Conservation (phyloP, 2,329 filamentous ascomycete species). For the Rhinocladiella mackenziei region DNA sequence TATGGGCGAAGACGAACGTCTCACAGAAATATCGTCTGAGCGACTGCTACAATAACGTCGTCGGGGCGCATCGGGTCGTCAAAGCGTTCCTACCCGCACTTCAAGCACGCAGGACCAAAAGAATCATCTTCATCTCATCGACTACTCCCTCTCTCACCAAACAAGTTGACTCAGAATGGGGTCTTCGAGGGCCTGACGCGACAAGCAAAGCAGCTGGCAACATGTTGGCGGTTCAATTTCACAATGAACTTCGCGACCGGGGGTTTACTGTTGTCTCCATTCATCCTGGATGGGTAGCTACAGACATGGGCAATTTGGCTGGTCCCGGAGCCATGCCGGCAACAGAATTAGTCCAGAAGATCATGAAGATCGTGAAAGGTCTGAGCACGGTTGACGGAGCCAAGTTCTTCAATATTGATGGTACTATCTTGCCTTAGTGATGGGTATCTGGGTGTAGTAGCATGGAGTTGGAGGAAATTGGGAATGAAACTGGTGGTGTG, state of each 20-base stretch:
- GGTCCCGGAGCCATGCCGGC: conserved; percentile 8
- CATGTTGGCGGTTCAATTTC: conserved; percentile 13
- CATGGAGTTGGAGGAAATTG: no score
- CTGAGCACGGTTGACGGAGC: conserved; percentile 6
- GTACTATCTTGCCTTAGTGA: conserved; percentile 12
- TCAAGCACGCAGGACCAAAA: no score
- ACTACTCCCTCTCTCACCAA: conserved; percentile 10
- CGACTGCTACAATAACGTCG: conserved; percentile 58
- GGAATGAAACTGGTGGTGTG: not conserved
- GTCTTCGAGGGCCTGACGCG: conserved; percentile 9
- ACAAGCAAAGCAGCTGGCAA: conserved; percentile 16
- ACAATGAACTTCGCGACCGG: conserved; percentile 14
- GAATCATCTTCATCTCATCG: no score
- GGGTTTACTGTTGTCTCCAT: conserved; percentile 11
- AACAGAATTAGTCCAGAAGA: conserved; percentile 9
- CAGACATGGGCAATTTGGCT: conserved; percentile 10
- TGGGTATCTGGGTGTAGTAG: no score
- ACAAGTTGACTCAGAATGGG: conserved; percentile 6
- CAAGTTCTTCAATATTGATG: conserved; percentile 16
- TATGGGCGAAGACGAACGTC: conserved; percentile 14
- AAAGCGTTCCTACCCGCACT: no score
- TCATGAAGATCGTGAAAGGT: conserved; percentile 9
- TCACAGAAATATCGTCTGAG: conserved; percentile 6
- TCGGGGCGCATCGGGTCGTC: conserved; percentile 46
- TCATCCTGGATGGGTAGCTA: conserved; percentile 13